Base-by-base conservation (phyloP, 352 stramenopile species). In the Globisporangium alternatum region DNA sequence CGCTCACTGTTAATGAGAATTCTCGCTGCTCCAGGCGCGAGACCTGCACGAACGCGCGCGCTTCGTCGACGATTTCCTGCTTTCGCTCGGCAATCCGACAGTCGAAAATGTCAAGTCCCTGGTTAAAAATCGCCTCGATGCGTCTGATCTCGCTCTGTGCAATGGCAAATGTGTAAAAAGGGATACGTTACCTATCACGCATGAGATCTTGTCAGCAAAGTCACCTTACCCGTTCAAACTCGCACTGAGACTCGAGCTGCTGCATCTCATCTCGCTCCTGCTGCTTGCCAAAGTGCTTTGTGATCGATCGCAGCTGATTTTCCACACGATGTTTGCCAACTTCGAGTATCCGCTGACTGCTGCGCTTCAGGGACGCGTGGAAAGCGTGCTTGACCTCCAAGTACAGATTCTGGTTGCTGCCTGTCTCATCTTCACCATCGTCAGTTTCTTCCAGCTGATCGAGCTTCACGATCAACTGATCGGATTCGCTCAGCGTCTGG, bases 201-300 rank as follows among this genome's bases (percentile, higher is more conserved):
- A 37, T 41, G 10, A 17, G 9, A 15, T 41, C 35, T 17, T 15
- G 9, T 41, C 35, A 41, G 1, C 35, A 41, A 41, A 17, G 41
- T 10, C 15, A 39, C 10, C 48, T 19, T 37, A 71, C 66, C 67
- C 56, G 25, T 44, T 69, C 67, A 28, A 72, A 72, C 7, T n/a
- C 55, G 19, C 33, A 69, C 22, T 33, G 67, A 6, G 17, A 19
- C 7, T 31, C 35, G 12, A 69, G 52, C 5, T 55, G 51, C 0
- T 66, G 39, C n/a, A 66, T 56, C n/a, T 72, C 62, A 15, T 59
- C 56, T 2, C 19, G 15, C 19, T 58, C 49, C 0, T 66, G 43
- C 21, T 69, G 56, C 0, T 60, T 37, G 28, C 0, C n/a, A n/a
- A 47, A 49, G 3, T 39, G 22, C n/a, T 67, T 66, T 5, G 41